Evolutionary conservation across 768 basidiomycete genomes (phyloP).

Genomic region (Leccinum uliginosum): DNA sequence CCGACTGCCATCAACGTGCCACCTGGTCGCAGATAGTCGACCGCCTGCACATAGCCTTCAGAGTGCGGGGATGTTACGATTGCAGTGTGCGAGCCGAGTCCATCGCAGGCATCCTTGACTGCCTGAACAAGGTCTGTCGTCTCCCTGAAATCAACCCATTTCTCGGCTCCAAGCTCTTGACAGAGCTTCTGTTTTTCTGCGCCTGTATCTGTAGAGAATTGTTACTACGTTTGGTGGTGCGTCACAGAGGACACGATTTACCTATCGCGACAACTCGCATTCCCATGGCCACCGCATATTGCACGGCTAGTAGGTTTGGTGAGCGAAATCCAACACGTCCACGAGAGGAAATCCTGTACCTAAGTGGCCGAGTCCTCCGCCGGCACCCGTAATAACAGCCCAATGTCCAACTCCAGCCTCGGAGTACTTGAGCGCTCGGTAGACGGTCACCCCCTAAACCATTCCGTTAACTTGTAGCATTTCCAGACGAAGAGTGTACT

Average conservation of each 20-base stretch:
- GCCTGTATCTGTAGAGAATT: conserved; percentile 52
- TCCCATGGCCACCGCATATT: conserved; percentile 77
- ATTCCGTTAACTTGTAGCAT: background rate
- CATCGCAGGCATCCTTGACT: conserved; percentile 59
- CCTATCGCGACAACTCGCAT: conserved; percentile 76
- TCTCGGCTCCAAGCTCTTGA: conserved; percentile 62
- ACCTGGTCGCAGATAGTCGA: conserved; percentile 71
- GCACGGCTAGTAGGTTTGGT: conserved; percentile 46
- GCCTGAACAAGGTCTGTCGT: conserved; percentile 61
- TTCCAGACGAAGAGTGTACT: background rate
- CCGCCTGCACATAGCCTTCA: conserved; percentile 47
- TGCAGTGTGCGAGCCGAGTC: conserved; percentile 68
- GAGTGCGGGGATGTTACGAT: conserved; percentile 53
- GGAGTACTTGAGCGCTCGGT: conserved; percentile 77
- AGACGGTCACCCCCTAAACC: conserved; percentile 72
- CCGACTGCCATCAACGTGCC: conserved; percentile 80
- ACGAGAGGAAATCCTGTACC: conserved; percentile 32
- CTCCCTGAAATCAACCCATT: conserved; percentile 75
- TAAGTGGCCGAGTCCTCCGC: conserved; percentile 80
- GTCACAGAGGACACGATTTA: conserved; percentile 7
- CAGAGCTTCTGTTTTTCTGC: conserved; percentile 65
- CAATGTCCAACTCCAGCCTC: conserved; percentile 64
- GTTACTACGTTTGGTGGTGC: background rate
- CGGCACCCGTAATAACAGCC: conserved; percentile 74
- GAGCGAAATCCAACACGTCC: background rate